Conservation (phyloP, 2,329 filamentous ascomycete species). For the Corynespora cassiicola region DNA sequence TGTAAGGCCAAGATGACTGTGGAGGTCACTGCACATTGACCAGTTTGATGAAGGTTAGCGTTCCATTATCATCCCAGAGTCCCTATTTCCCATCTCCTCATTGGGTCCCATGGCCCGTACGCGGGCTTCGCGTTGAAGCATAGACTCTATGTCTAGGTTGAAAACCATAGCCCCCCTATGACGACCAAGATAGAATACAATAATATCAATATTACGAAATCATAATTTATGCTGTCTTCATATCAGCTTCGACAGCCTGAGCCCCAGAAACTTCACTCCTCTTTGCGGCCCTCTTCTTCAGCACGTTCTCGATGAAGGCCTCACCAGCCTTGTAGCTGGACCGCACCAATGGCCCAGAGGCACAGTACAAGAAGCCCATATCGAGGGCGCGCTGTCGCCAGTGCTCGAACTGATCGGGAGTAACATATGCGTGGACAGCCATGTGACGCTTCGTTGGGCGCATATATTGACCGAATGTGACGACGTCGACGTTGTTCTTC, state of each 20-base stretch:
- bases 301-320: conserved; percentile 97
- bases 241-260: conserved; percentile 12
- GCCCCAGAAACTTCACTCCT: conserved; percentile 23
- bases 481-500: conserved; percentile 83
- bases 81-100: too few relatives aligned
- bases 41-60: too few relatives aligned
- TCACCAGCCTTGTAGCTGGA: conserved; percentile 98
- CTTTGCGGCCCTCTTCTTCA: conserved; percentile 74
- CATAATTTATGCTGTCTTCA: conserved; percentile 3
- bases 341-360: conserved; percentile 88
- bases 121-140: conserved; percentile 15
- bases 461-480: conserved; percentile 99
- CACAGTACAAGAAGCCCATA: conserved; percentile 96
- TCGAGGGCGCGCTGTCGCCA: conserved; percentile 91
- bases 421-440: conserved; percentile 94
- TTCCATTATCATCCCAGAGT: too few relatives aligned
- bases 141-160: conserved; percentile 1
- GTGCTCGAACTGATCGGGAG: conserved; percentile 86
- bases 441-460: conserved; percentile 97
- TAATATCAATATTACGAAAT: not conserved
- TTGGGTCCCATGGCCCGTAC: too few relatives aligned
- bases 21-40: too few relatives aligned
- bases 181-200: conserved; percentile 7
- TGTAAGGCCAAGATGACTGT: too few relatives aligned
- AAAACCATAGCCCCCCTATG: not conserved